phyloP scores from a whole-genome alignment of 2,329 filamentous ascomycete species.

The Aureobasidium uvarum region DNA sequence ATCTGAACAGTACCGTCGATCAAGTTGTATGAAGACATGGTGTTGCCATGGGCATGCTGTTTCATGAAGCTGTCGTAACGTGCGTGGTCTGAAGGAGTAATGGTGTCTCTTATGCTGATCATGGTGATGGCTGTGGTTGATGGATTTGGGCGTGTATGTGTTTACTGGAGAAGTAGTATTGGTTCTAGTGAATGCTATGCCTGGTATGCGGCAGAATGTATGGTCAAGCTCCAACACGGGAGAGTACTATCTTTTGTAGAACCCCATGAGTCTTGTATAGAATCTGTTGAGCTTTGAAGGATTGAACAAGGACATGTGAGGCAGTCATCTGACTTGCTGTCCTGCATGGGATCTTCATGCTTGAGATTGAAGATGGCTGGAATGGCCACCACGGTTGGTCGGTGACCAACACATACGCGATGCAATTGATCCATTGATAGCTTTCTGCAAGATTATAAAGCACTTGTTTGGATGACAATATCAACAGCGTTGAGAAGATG shows the following conservation, averaged over 20 bases:
- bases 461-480: background rate
- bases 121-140: background rate
- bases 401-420: background rate
- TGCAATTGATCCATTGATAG: background rate
- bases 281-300: conserved; percentile 2
- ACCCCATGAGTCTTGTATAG: too few relatives aligned
- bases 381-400: background rate
- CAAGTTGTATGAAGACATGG: conserved; percentile 9
- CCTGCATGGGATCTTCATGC: background rate
- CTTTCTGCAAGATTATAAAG: background rate
- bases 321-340: conserved; percentile 5
- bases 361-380: background rate
- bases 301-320: background rate
- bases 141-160: background rate
- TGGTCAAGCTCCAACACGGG: background rate
- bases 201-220: background rate
- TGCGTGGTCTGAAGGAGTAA: background rate
- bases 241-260: background rate
- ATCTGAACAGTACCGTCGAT: background rate
- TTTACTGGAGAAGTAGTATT: background rate
- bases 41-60: background rate
- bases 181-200: background rate
- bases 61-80: background rate
- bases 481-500: background rate
- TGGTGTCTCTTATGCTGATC: conserved; percentile 4